Evolutionary conservation across 345 rosid species (phyloP).

Genomic region (Arabis hirsuta): DNA sequence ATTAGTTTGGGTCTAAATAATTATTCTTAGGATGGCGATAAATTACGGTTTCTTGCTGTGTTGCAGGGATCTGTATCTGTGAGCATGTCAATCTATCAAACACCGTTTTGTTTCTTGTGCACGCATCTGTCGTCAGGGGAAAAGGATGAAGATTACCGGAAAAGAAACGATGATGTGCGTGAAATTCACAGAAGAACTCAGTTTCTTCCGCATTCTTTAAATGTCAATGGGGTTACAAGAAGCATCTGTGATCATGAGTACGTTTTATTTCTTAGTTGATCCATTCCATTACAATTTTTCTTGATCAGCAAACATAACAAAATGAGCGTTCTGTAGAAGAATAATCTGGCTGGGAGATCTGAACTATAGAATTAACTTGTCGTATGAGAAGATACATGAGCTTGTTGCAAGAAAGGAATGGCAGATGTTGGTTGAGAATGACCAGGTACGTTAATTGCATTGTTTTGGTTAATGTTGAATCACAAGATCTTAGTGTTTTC

Average conservation of each 20-base stretch:
- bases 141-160: slow-evolving; percentile 78
- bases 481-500: neutral
- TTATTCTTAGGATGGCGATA: slow-evolving; percentile 16
- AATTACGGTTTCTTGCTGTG: neutral
- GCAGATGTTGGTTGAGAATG: slow-evolving; percentile 71
- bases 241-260: slow-evolving; percentile 81
- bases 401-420: slow-evolving; percentile 69
- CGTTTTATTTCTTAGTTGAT: slow-evolving; percentile 41
- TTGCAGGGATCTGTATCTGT: slow-evolving; percentile 90
- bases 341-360: slow-evolving; percentile 94
- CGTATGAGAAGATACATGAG: slow-evolving; percentile 67
- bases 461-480: neutral
- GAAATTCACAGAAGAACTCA: slow-evolving; percentile 82
- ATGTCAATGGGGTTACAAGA: slow-evolving; percentile 62
- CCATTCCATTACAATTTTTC: neutral
- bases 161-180: slow-evolving; percentile 81
- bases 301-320: neutral
- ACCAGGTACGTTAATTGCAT: slow-evolving; percentile 64
- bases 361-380: slow-evolving; percentile 83
- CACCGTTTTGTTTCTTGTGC: slow-evolving; percentile 81
- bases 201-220: slow-evolving; percentile 51
- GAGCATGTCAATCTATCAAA: slow-evolving; percentile 94
- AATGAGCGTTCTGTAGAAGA: slow-evolving; percentile 55
- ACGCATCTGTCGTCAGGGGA: slow-evolving; percentile 89
- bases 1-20: neutral